Evolutionary conservation across 2,329 filamentous ascomycete species (phyloP).

Genomic region (Ceratocystis harringtonii): DNA sequence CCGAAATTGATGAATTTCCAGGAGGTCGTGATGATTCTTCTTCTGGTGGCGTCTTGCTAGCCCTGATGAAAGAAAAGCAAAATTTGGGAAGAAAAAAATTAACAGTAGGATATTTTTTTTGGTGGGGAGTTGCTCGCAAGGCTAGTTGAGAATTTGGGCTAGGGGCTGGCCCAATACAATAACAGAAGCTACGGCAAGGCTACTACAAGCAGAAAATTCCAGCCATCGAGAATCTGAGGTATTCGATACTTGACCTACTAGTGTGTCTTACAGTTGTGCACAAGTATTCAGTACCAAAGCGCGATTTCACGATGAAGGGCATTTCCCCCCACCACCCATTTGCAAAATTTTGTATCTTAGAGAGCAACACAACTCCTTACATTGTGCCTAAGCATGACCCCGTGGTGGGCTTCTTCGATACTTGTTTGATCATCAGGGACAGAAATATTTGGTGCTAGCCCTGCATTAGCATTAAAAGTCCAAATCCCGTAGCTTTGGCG

Average conservation of each 20-base stretch:
- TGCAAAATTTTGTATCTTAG: too few relatives aligned
- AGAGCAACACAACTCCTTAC: too few relatives aligned
- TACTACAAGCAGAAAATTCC: not conserved
- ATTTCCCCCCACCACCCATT: too few relatives aligned
- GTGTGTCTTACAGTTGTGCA: too few relatives aligned
- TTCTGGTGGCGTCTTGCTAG: not conserved
- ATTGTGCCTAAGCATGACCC: too few relatives aligned
- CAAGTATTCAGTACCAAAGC: too few relatives aligned
- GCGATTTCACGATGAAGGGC: too few relatives aligned
- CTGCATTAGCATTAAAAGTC: conserved; percentile 7
- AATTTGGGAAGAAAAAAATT: not conserved
- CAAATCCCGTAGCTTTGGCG: too few relatives aligned
- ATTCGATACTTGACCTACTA: not conserved
- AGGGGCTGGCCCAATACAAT: not conserved
- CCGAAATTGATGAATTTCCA: not conserved
- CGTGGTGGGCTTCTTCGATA: too few relatives aligned
- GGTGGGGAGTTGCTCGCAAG: not conserved
- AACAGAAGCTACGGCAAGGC: not conserved
- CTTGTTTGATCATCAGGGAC: conserved; percentile 1
- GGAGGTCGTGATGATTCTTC: not conserved
- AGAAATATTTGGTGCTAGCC: conserved; percentile 1
- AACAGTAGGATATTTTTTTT: not conserved
- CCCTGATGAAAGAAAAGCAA: not conserved
- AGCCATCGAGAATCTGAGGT: not conserved
- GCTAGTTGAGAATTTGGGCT: not conserved